A percentile compares a stretch with the other conserved stretches of the same genome.
These are phyloP conservation scores for Nakataea oryzae DNA, from an alignment of 2,329 filamentous ascomycete species.

Conservation along the genomic window DNA sequence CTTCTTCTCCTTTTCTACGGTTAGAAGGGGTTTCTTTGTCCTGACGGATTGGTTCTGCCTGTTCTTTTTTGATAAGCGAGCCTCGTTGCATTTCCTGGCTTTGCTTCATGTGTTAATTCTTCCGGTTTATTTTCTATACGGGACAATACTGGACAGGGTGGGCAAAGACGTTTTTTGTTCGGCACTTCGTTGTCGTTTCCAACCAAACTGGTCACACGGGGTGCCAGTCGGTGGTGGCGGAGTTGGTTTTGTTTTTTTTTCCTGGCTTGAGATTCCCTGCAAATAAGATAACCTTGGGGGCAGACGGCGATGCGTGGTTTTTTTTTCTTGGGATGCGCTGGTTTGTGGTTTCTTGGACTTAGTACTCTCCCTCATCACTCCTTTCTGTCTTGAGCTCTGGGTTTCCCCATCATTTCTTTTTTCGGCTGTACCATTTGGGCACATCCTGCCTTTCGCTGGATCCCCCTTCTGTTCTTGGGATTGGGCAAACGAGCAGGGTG, in stretches of 20 bases:
- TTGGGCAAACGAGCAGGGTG: not conserved
- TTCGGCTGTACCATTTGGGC: conserved; percentile 1
- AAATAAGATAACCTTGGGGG: conserved; percentile 4
- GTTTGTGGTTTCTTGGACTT: not conserved
- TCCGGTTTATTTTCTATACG: conserved; percentile 3
- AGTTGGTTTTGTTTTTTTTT: conserved; percentile 5
- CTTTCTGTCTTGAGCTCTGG: not conserved
- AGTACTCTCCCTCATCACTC: not conserved
- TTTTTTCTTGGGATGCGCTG: not conserved
- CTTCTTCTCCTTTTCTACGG: not conserved
- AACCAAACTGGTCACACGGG: not conserved
- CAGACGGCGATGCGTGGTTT: conserved; percentile 2
- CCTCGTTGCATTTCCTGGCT: conserved; percentile 1
- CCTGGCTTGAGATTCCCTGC: conserved; percentile 3
- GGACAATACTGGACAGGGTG: conserved; percentile 5
- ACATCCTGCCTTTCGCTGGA: not conserved
- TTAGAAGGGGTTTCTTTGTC: conserved; percentile 2
- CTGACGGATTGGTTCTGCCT: not conserved
- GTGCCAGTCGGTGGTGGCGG: not conserved
- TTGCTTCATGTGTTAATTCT: conserved; percentile 3
- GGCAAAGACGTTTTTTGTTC: conserved; percentile 1
- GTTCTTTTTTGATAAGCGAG: conserved; percentile 1
- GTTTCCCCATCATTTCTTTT: conserved; percentile 1
- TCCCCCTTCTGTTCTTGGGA: not conserved
- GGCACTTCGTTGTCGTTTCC: not conserved